A percentile compares a stretch with the other conserved stretches of the same genome.
Conservation (phyloP, 495 filamentous ascomycete genomes). For the Hypoxylon rickii region DNA sequence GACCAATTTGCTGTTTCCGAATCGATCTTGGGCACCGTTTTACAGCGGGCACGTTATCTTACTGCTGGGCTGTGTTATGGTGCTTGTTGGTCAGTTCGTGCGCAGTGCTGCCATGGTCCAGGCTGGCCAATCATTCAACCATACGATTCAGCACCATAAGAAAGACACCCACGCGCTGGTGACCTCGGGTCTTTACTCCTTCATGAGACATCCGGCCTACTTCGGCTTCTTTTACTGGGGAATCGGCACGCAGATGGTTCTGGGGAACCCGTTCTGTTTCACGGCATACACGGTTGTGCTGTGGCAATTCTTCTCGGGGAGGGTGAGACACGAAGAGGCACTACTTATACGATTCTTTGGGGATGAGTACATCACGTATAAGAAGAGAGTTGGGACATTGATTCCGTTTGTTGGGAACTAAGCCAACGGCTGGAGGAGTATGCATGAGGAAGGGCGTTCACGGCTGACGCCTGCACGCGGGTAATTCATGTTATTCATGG, state of each 20-base stretch:
- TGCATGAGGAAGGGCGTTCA: conserved; percentile 13
- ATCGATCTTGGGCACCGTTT: conserved; percentile 46
- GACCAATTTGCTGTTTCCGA: conserved; percentile 62
- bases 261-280: conserved; percentile 83
- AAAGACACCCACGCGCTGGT: conserved; percentile 75
- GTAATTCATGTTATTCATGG: too few species aligned
- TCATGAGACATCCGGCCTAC: conserved; percentile 84
- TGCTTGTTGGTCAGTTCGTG: conserved; percentile 70
- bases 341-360: conserved; percentile 82
- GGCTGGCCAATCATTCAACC: conserved; percentile 91
- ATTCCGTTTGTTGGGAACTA: conserved; percentile 70
- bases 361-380: conserved; percentile 77
- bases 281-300: conserved; percentile 72
- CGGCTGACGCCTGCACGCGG: conserved; percentile 5
- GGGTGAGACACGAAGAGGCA: conserved; percentile 81
- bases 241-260: conserved; percentile 85
- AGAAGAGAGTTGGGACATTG: conserved; percentile 61
- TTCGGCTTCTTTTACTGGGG: conserved; percentile 99
- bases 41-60: conserved; percentile 42
- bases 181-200: conserved; percentile 66
- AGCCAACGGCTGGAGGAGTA: too few species aligned
- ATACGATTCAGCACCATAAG: conserved; percentile 72
- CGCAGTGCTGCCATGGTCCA: conserved; percentile 83
- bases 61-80: conserved; percentile 63
- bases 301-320: conserved; percentile 78